Evolutionary conservation across 257 asterid species (phyloP), one percentile per base, ranked within the genome.

Genomic region (Solanum pimpinellifolium): DNA sequence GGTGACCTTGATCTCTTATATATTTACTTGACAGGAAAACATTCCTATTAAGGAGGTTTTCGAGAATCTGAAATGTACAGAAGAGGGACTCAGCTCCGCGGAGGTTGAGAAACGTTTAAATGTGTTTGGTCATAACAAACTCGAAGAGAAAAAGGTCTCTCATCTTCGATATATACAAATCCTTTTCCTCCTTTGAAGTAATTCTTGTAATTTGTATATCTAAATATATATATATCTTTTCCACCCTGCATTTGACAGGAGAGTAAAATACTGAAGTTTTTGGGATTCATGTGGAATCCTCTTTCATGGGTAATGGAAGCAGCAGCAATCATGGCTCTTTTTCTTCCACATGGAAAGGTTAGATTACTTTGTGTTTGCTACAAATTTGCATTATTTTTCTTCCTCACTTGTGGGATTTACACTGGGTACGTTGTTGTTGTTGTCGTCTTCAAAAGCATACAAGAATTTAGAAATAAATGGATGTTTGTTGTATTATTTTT

Each of bases 301-400:
- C 89, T 89, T 44, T 89, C 91, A 59, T 89, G 91, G 91, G 91
- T 89, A 25, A 89, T 89, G 91, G 91, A 89, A 89, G 90, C 87
- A 23, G 91, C 91, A 46, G 89, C 91, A 16, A 87, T 89, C 70
- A 86, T 89, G 85, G 91, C 90, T 13, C 86, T 89, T 68, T 83
- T 83, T 56, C 88, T 89, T 85, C 88, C 91, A 11, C 87, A 88
- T 8, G 89, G 89, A 35, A 87, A 68, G 88, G 91, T 88, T 88
- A 83, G 11, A 21, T 84, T 74, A 3, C 14, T 13, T 41, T 6
- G 73, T 41, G 66, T 73, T 39, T 6, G 65, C 41, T 9, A 59
- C 72, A 83, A 11, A 80, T 49, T 81, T 81, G 44, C 11, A 29
- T 29, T 29, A 29, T 29, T 29, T 29, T 29, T 29, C 31, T 29